A percentile compares a stretch with the other conserved stretches of the same genome.
Conservation (phyloP, 2,329 filamentous ascomycete genomes). For the Cladosporium phlei region DNA sequence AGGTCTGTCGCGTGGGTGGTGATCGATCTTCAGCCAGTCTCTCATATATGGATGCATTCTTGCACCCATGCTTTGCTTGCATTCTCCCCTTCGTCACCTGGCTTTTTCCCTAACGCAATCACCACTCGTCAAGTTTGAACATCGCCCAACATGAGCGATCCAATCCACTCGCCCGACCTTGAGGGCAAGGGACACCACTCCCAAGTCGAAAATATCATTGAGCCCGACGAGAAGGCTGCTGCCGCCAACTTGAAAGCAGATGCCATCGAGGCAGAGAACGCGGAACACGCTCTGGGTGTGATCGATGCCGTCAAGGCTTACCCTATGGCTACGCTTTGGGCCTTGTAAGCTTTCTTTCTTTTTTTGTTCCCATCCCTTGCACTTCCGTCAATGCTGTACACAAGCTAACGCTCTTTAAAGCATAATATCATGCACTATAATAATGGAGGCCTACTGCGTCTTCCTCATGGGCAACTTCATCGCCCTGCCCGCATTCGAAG, state of each 20-base stretch:
- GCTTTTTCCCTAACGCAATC: not conserved
- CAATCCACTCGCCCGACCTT: not conserved
- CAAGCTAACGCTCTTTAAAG: no score
- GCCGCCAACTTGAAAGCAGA: slow-evolving; percentile 44
- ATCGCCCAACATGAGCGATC: not conserved
- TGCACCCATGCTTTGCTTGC: not conserved
- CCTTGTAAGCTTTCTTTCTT: slow-evolving; percentile 32
- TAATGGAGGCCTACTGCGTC: slow-evolving; percentile 62
- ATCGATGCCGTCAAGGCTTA: slow-evolving; percentile 48
- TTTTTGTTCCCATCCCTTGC: no score
- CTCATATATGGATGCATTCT: no score
- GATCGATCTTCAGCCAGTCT: slow-evolving; percentile 1
- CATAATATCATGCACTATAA: slow-evolving; percentile 32
- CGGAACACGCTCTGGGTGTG: slow-evolving; percentile 49
- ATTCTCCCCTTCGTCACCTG: not conserved
- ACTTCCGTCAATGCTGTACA: no score
- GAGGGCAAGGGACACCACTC: slow-evolving; percentile 5
- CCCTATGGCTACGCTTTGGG: slow-evolving; percentile 52
- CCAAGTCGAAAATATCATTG: slow-evolving; percentile 7
- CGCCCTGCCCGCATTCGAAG: slow-evolving; percentile 45
- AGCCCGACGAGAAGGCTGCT: slow-evolving; percentile 20
- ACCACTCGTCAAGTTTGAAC: not conserved
- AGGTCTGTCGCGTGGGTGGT: not conserved
- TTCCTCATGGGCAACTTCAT: slow-evolving; percentile 59
- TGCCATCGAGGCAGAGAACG: slow-evolving; percentile 55